Percentiles rank a stretch among this genome's conserved stretches.
Evolutionary conservation across 352 stramenopile genomes (phyloP).

Genomic region (Phytophthora multivora): DNA sequence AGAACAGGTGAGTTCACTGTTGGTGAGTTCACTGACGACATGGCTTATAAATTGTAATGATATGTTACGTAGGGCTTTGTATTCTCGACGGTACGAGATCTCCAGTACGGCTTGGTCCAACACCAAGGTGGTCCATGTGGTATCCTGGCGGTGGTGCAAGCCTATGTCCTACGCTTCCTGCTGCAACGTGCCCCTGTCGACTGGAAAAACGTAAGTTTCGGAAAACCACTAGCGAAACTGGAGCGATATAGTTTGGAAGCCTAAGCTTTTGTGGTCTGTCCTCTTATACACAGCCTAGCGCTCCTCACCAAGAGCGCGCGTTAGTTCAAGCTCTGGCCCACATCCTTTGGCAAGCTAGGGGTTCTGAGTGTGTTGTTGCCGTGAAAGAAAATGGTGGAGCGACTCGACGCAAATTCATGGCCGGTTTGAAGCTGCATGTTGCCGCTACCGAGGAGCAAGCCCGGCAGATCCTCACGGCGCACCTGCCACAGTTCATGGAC

Average conservation of each 20-base stretch:
- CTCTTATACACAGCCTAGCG: constrained; percentile 38
- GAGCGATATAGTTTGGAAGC: constrained; percentile 7
- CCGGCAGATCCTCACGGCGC: constrained; percentile 33
- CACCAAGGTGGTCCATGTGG: constrained; percentile 94
- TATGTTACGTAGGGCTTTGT: constrained; percentile 59
- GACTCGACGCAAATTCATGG: constrained; percentile 50
- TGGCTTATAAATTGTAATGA: constrained; percentile 13
- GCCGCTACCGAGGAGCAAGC: constrained; percentile 42
- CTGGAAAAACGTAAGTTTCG: constrained; percentile 66
- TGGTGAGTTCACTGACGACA: not conserved
- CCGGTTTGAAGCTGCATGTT: constrained; percentile 39
- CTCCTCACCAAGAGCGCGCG: constrained; percentile 41
- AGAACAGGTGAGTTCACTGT: constrained; percentile 47
- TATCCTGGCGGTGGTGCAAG: constrained; percentile 94
- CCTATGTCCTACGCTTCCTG: constrained; percentile 87
- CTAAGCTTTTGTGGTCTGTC: constrained; percentile 8
- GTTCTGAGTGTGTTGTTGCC: constrained; percentile 40
- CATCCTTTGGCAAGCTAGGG: constrained; percentile 68
- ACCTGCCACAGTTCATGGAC: constrained; percentile 55
- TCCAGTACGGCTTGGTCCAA: constrained; percentile 93
- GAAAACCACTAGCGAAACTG: constrained; percentile 3
- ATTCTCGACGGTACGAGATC: constrained; percentile 50
- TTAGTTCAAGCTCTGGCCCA: constrained; percentile 58
- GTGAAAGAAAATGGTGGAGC: constrained; percentile 28
- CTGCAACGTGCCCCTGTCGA: constrained; percentile 40